Evolutionary conservation across 495 filamentous ascomycete species (phyloP), one percentile per base, ranked within the genome.

Genomic region (Xylaria flabelliformis): DNA sequence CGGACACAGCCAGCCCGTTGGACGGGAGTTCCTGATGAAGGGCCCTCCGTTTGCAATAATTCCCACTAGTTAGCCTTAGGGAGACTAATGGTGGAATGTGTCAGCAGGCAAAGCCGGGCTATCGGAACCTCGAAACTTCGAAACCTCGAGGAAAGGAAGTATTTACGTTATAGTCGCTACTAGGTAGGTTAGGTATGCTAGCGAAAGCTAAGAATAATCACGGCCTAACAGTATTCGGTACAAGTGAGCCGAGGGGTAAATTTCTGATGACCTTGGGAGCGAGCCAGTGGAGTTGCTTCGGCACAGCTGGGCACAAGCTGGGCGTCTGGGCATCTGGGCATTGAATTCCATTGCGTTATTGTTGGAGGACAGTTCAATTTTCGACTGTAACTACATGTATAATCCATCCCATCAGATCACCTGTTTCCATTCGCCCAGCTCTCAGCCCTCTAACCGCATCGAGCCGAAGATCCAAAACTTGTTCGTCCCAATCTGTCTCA

Each of bases 361-460:
- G 32, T 67, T 66, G 64, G 64, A 66, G 64, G 26, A n/a, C 19
- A 2, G 15, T 21, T n/a, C n/a, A n/a, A n/a, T n/a, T n/a, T 61
- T 39, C n/a, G 34, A 17, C 26, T 17, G 41, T 66, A 29, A 29
- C 26, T 29, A 29, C 26, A 53, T 46, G 44, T 66, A 66, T 53
- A 51, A 13, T 32, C 26, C 15, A 36, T 29, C 36, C 36, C 36
- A 39, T 39, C 36, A 4, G 4, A 36, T 36, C 34, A 1, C 36
- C 6, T 39, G 44, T 44, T 15, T 44, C 61, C 50, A 55, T 67
- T 67, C 50, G 65, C 42, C 65, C 34, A 51, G 61, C 61, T 34
- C 50, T 44, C 65, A 67, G 65, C 65, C 56, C 48, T 26, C 65
- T 67, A 67, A 67, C 65, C 65, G 13, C 29, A 55, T 67, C 50